Base-by-base conservation (phyloP, 2,329 filamentous ascomycete species). In the Exophiala calicioides region DNA sequence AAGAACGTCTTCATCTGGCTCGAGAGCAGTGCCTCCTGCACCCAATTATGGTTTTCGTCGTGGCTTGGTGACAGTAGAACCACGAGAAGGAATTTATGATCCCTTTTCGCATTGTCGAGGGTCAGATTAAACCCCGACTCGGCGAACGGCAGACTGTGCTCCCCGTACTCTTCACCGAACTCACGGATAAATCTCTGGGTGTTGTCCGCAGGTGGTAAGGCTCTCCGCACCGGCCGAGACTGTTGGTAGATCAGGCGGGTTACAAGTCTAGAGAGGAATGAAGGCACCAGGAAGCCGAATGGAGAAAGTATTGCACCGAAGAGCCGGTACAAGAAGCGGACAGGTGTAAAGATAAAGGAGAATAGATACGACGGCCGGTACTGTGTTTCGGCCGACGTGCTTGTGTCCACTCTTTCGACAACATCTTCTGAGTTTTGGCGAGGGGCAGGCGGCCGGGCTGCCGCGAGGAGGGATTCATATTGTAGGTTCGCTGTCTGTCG, bases 41-140 rank as follows among this genome's bases (percentile, higher is more conserved):
- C 81, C 70, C 95, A 98, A 1, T 79, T 75, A 16, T 82, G 78
- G 1, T 88, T 97, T 59, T 97, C 90, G 62, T 98, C 93, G 66
- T 98, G 91, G 67, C 97, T 93, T 0, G 90, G 89, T 1, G 90
- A 94, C 42, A 95, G 72, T 12, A 98, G 78, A 4, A 97, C 73
- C 12, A 96, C 85, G n/a, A 97, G 70, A 10, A 98, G 74, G 63
- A 94, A 95, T 64, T 94, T 94, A 44, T 96, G 77, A 26, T 97
- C 89, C 58, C 83, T 84, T 72, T 97, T 96, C 4, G 91, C 90
- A 27, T 85, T 71, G 62, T 98, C 93, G 53, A 95, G 81, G 0
- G 90, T 90, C 68, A 95, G 87, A 4, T 94, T 90, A 63, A 97
- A 93, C 3, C 91, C 90, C 40, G 86, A 86, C 62, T 96, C 90